These are phyloP conservation scores for Arthromyces matolae DNA, from an alignment of 768 basidiomycete species.

Conservation along the genomic window DNA sequence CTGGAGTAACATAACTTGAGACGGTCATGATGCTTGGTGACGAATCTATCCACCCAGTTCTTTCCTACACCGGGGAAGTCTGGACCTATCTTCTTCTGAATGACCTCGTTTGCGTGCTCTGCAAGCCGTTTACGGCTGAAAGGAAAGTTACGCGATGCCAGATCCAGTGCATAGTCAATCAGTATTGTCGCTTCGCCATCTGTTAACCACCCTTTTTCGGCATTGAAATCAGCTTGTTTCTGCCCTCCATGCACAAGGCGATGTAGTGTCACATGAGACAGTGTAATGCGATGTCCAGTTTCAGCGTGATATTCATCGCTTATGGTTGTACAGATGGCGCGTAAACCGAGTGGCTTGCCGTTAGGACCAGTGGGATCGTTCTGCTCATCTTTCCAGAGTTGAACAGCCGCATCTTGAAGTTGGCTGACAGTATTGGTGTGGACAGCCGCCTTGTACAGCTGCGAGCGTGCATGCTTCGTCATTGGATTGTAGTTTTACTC, in stretches of 20 bases:
- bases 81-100: constrained; percentile 6
- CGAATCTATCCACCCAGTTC: neutral
- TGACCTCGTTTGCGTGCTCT: constrained; percentile 25
- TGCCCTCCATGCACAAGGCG: neutral
- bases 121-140: constrained; percentile 16
- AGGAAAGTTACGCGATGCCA: constrained; percentile 25
- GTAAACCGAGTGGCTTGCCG: neutral
- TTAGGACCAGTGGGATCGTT: neutral
- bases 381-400: constrained; percentile 2
- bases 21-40: constrained; percentile 1
- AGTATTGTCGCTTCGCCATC: constrained; percentile 25
- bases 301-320: neutral
- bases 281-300: neutral
- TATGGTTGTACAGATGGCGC: neutral
- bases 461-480: neutral
- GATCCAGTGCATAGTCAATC: constrained; percentile 25
- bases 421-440: neutral
- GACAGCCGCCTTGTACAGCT: neutral
- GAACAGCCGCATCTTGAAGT: neutral
- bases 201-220: constrained; percentile 12
- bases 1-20: constrained; percentile 31
- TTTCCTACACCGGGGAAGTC: constrained; percentile 5
- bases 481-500: no score
- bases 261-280: neutral
- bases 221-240: constrained; percentile 10